phyloP scores from a whole-genome alignment of 2,329 filamentous ascomycete species.

The Onygenales sp. region DNA sequence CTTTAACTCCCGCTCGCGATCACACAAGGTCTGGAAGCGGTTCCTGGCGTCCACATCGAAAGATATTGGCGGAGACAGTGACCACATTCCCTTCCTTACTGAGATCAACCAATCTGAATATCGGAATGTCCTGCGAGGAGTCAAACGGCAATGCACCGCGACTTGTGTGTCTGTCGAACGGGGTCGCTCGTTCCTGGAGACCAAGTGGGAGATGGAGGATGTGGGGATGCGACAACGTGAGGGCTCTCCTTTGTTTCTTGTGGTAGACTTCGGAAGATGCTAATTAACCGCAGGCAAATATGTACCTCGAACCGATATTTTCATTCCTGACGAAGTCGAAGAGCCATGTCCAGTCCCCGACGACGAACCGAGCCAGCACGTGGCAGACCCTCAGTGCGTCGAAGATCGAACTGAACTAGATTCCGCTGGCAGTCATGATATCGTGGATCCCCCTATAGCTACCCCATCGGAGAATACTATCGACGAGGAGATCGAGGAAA shows the following conservation, averaged over 20 bases:
- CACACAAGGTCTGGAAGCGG: constrained; percentile 39
- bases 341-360: neutral
- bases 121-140: constrained; percentile 21
- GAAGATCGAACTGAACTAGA: neutral
- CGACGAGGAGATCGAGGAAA: neutral
- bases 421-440: neutral
- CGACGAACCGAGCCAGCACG: neutral
- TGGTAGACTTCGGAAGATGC: neutral
- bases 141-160: constrained; percentile 27
- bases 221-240: constrained; percentile 22
- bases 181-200: constrained; percentile 30
- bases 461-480: neutral
- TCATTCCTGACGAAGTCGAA: neutral
- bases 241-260: neutral
- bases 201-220: constrained; percentile 29
- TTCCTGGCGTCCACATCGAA: constrained; percentile 25
- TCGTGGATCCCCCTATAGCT: neutral
- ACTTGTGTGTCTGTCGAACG: constrained; percentile 11
- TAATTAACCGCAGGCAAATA: neutral
- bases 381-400: neutral
- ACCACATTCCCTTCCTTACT: constrained; percentile 16
- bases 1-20: constrained; percentile 27
- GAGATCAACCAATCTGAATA: constrained; percentile 26
- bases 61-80: constrained; percentile 12
- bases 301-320: neutral